phyloP scores from a whole-genome alignment of 2,329 filamentous ascomycete species.

The Trichoderma simmonsii region DNA sequence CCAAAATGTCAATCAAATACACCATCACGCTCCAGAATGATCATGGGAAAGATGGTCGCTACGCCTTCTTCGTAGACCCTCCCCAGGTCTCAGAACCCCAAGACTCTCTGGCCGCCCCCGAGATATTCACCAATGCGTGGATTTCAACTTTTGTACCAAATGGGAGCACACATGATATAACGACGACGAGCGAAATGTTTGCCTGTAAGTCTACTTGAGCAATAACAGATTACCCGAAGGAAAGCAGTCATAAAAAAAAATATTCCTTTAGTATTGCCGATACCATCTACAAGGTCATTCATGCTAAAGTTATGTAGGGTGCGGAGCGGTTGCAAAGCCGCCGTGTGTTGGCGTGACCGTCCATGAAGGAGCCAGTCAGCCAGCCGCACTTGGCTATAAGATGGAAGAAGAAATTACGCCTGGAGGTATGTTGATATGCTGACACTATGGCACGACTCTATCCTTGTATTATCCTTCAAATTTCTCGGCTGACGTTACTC shows the following conservation, averaged over 20 bases:
- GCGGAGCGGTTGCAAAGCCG: background rate
- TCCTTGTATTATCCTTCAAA: background rate
- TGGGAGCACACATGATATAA: background rate
- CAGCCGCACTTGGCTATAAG: background rate
- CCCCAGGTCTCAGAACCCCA: background rate
- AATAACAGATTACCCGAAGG: background rate
- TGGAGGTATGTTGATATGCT: background rate
- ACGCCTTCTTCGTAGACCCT: background rate
- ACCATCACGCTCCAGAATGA: background rate
- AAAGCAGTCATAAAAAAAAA: background rate
- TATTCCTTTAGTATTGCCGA: background rate
- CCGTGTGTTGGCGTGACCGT: background rate
- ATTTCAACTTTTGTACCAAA: background rate
- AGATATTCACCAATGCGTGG: background rate
- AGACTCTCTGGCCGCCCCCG: background rate
- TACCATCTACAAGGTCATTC: background rate
- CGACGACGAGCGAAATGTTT: background rate
- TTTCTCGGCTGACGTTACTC: fast-evolving
- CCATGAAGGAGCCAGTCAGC: background rate
- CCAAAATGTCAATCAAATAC: background rate
- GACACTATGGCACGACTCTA: background rate
- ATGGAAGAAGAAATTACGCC: background rate
- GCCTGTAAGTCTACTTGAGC: background rate
- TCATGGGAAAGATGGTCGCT: background rate
- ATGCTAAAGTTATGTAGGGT: background rate